Conservation (phyloP, 129 eudicot species). For the Lonicera japonica region DNA sequence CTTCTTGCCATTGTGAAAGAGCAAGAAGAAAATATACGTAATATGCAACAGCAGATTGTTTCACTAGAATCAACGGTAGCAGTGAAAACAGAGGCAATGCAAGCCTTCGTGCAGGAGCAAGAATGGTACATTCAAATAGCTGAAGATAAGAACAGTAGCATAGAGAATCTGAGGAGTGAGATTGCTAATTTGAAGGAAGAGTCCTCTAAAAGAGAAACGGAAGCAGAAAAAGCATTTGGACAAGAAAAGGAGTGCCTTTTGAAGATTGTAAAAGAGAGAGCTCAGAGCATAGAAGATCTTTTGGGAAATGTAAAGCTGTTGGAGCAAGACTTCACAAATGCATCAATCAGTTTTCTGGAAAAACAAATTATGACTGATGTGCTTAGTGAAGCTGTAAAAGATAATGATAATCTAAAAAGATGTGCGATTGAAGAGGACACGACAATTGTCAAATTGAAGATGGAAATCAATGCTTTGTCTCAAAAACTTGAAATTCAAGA, state of each 20-base stretch:
- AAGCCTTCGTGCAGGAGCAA: slow-evolving; percentile 30
- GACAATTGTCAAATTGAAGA: slow-evolving; percentile 17
- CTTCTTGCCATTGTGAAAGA: slow-evolving; percentile 27
- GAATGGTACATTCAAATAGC: slow-evolving; percentile 24
- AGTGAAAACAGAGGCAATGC: slow-evolving; percentile 25
- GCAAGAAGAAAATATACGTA: slow-evolving; percentile 26
- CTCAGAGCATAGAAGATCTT: slow-evolving; percentile 32
- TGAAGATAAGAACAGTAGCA: slow-evolving; percentile 27
- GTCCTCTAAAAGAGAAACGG: slow-evolving; percentile 20
- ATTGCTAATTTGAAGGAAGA: slow-evolving; percentile 14
- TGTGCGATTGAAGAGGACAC: slow-evolving; percentile 25
- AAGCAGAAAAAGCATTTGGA: slow-evolving; percentile 11
- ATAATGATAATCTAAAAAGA: slow-evolving; percentile 19
- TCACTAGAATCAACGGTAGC: slow-evolving; percentile 27
- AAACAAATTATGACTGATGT: slow-evolving; percentile 24
- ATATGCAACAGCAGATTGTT: slow-evolving; percentile 30
- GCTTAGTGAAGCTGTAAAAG: slow-evolving; percentile 24
- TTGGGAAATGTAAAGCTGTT: slow-evolving; percentile 17
- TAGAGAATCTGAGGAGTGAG: slow-evolving; percentile 22
- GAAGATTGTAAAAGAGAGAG: slow-evolving; percentile 26
- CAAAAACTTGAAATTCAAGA: slow-evolving; percentile 31
- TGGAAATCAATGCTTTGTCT: slow-evolving; percentile 20
- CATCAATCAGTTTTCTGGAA: slow-evolving; percentile 26
- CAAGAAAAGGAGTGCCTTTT: slow-evolving; percentile 29
- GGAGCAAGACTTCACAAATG: slow-evolving; percentile 12